Base-by-base conservation (phyloP, 1,284 basidiomycete species). In the Marasmius fiardii region DNA sequence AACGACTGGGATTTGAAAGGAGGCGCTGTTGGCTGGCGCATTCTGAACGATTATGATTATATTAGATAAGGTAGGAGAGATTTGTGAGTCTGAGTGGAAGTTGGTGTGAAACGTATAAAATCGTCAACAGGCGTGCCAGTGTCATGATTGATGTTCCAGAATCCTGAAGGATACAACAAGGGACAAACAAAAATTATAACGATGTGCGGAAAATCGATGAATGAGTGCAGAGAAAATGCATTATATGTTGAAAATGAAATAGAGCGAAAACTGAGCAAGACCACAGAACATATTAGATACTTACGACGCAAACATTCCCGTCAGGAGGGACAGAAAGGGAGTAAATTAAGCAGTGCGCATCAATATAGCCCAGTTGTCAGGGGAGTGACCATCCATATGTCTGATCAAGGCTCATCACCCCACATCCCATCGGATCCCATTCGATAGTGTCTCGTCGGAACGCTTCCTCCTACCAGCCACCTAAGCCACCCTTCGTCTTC, bases 321-420 rank as follows among this genome's bases (percentile, higher is more conserved):
- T 14, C 14, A 8, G 16, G 23, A 45, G 12, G 31, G 8, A 49
- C 18, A 20, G 23, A 33, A 8, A n/a, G 24, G 28, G 23, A 20
- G 44, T 26, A n/a, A n/a, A n/a, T n/a, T n/a, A n/a, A n/a, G n/a
- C 44, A 10, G 24, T n/a, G 21, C 23, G 21, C 28, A 31, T 74
- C 66, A 86, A 35, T n/a, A 83, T 67, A 43, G 76, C 74, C 84
- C 85, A 86, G 33, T 85, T 83, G 60, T 84, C 70, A 41, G 70
- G 71, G 37, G 78, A 77, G 61, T 72, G 75, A 51, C 76, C 76
- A 78, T 80, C 44, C 70, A 72, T 59, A 80, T 67, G 53, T 71
- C 67, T 68, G 76, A 69, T 61, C 79, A n/a, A n/a, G n/a, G n/a
- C n/a, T n/a, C 71, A 60, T 81, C 80, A 58, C 81, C 82, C 54